Percentiles rank a stretch among this genome's conserved stretches.
phyloP scores from a whole-genome alignment of 345 rosid genomes.

The Murraya paniculata region DNA sequence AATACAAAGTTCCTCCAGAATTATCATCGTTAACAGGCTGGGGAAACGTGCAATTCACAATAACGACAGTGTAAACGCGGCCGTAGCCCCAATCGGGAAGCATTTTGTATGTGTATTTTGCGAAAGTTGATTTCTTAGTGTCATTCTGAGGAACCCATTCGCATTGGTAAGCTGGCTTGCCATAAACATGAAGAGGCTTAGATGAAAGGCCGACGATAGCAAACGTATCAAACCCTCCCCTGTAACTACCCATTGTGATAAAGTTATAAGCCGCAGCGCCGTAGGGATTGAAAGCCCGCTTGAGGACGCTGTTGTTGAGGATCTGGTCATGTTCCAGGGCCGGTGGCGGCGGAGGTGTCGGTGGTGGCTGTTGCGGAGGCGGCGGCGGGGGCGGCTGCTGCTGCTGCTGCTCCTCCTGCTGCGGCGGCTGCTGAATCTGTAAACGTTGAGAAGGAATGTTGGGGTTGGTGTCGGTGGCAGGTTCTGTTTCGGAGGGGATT shows the following conservation, averaged over 20 bases:
- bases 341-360: constrained; percentile 20
- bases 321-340: constrained; percentile 34
- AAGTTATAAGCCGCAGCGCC: constrained; percentile 85
- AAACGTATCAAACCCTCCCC: constrained; percentile 70
- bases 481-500: constrained; percentile 32
- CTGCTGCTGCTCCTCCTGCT: not conserved
- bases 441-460: constrained; percentile 19
- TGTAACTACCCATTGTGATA: constrained; percentile 72
- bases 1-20: constrained; percentile 64
- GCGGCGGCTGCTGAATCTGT: constrained; percentile 13
- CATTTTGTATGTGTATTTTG: constrained; percentile 34
- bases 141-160: constrained; percentile 51
- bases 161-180: constrained; percentile 65
- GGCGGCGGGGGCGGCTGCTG: constrained; percentile 8
- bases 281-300: constrained; percentile 58
- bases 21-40: constrained; percentile 50
- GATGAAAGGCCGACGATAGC: constrained; percentile 80
- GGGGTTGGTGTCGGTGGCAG: constrained; percentile 11
- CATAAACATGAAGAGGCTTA: constrained; percentile 74
- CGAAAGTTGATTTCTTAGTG: constrained; percentile 6
- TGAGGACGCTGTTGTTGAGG: constrained; percentile 44
- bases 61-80: constrained; percentile 78
- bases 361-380: constrained; percentile 22
- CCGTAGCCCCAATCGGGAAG: constrained; percentile 98
- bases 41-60: constrained; percentile 77